Evolutionary conservation across 371 early-diverging fungal species (phyloP), one percentile per base, ranked within the genome.

Genomic region (Batrachochytrium dendrobatidis): DNA sequence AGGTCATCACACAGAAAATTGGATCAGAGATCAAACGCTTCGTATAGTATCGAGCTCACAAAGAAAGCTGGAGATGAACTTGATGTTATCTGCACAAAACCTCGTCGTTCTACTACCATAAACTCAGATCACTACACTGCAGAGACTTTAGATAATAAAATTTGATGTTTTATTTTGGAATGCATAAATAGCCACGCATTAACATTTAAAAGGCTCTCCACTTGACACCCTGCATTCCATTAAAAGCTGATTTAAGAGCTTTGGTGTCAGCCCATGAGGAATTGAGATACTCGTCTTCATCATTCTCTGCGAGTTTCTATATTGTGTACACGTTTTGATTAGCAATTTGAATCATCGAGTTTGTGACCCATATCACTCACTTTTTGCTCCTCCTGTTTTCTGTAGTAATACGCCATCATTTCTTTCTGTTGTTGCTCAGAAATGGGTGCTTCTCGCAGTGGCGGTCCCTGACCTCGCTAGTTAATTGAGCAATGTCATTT

Each of bases 331-430:
- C 12, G 56, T 45, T 4, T 45, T 35, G 18, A 48, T 25, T 25
- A 3, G 33, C 39, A 43, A 4, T n/a, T 10, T 25, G 46, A n/a
- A 25, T 60, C 22, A 18, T 24, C 15, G n/a, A 25, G 54, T 15
- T n/a, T 18, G 12, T 12, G 32, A 54, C 20, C 1, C 30, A 30
- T 3, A 7, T 22, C 28, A 20, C 17, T 31, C 49, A 76, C 76
- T 71, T 82, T 77, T 43, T 70, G 62, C 59, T 76, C 72, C 58
- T 82, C 79, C 53, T 82, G 77, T 66, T 82, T 82, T 17, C 62
- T 59, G 69, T 75, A 74, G 51, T 74, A 82, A 58, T 68, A 78
- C 26, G 77, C 76, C 75, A 78, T 79, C 66, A 82, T 55, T 15
- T 78, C 65, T 60, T 69, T 74, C 55, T 77, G 79, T 30, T 54